Evolutionary conservation across 257 asterid genomes (phyloP), one percentile per base, ranked within the genome.

Genomic region (Rubia yunnanensis): DNA sequence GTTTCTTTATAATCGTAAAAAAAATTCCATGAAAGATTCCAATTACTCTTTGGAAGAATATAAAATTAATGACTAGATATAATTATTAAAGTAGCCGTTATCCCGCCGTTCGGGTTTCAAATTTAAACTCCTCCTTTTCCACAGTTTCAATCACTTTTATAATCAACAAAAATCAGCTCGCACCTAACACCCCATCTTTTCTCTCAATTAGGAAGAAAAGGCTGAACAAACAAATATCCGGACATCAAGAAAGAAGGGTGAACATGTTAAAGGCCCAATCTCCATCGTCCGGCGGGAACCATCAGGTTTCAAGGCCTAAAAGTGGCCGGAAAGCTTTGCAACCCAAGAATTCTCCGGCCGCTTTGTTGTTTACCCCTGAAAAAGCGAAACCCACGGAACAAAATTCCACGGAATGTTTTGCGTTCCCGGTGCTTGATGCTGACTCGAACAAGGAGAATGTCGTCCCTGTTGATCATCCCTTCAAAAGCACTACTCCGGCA

Each of bases 381-480:
- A 74, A 65, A 20, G 50, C n/a, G 62, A 57, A 64, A 17, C 74
- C 66, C 65, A 62, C 5, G 3, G 65, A 56, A 9, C 69, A 20
- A 73, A 63, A 34, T 13, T 23, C 71, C 7, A 52, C 70, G 3
- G 65, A 41, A 31, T 56, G 72, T 54, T 56, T 70, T 7, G 77
- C 77, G 53, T 38, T 72, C 65, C 39, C 72, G 13, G 5, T 26
- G 22, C 32, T 53, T 26, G 71, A 72, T 14, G 55, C 77, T 9
- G 24, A 7, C 73, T 83, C 84, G 6, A 82, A 88, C 81, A 88
- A 88, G 69, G 96, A 88, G 78, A 88, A 88, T 22, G 22, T 76
- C 30, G 24, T 18, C 22, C 44, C 10, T 17, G 18, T 31, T 18
- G 85, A 63, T 54, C 86, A 60, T 49, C 89, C 81, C 23, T 34